Conservation (phyloP, 208 protist genomes). For the Trichomonas gallinae region DNA sequence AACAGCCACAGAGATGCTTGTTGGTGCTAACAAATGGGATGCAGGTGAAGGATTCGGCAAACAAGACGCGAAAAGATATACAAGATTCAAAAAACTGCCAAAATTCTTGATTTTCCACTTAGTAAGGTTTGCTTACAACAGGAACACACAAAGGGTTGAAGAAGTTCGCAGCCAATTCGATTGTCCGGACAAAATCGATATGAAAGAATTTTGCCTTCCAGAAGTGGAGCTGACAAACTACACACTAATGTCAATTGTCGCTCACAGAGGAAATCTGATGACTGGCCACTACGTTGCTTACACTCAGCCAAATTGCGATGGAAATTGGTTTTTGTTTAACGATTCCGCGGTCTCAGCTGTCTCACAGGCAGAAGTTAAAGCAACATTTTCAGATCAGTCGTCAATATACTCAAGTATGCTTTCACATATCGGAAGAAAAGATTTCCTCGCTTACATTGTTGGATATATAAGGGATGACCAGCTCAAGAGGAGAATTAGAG, state of each 20-base stretch:
- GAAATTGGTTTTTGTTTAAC: background rate
- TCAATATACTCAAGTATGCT: background rate
- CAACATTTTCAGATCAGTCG: background rate
- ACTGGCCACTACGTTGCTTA: background rate
- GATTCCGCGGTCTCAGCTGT: background rate
- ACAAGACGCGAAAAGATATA: background rate
- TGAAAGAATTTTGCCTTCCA: background rate
- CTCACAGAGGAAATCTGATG: background rate
- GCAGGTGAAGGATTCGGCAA: background rate
- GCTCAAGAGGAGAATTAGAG: background rate
- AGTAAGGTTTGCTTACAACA: background rate
- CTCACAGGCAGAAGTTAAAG: background rate
- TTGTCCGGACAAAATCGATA: background rate
- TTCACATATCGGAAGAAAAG: background rate
- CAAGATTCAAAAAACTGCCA: background rate
- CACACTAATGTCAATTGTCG: background rate
- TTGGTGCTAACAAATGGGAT: background rate
- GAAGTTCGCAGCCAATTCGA: background rate
- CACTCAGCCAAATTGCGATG: background rate
- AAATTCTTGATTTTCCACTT: background rate
- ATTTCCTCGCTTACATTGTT: background rate
- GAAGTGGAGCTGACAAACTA: background rate
- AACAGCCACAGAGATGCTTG: background rate
- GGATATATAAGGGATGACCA: background rate
- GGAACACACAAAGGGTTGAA: background rate